Base-by-base conservation (phyloP, 2,329 filamentous ascomycete species). In the Lachnellula hyalina region DNA sequence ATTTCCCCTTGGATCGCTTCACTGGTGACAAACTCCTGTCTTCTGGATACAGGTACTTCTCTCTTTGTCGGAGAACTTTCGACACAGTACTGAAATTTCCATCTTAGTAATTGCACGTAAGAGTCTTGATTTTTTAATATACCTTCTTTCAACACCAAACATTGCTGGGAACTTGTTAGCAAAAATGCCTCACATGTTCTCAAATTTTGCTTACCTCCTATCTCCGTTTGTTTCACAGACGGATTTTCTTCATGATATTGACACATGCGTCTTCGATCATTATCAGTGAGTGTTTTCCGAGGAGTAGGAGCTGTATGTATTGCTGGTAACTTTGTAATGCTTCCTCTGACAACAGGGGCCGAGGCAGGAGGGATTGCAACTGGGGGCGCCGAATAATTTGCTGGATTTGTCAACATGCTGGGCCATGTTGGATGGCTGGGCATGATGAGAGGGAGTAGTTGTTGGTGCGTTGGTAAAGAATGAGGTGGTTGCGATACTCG, bases 131-230 rank as follows among this genome's bases (percentile, higher is more conserved):
- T 19, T 56, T 17, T 23, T 5, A 25, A 32, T 7, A 28, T 85
- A 97, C 94, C 94, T 97, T 86, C 94, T 79, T 75, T 99, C 94
- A 51, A 99, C 94, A 36, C 92, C 93, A 74, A 99, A 99, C 70
- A 91, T 85, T 56, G 86, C 87, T 89, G 63, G 35, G 52, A 42
- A 47, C 73, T 60, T 76, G 73, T 70, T 61, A 68, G 63, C 49
- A 42, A 53, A 46, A 23, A n/a, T 48, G 34, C 14, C 44, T 49
- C 41, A 19, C 56, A 42, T 51, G 14, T 38, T 49, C 25, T 46
- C 38, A 25, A 35, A 14, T 36, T 51, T 34, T 47, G 70, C 82
- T 71, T 76, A 89, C 86, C 82, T 73, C 94, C 94, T 73, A 99
- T 99, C 68, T 97, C 93, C 17, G 91, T 94, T 75, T 99, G 94